Evolutionary conservation across 2,329 filamentous ascomycete genomes (phyloP).

Genomic region (Graphiopsis chlorocephala): DNA sequence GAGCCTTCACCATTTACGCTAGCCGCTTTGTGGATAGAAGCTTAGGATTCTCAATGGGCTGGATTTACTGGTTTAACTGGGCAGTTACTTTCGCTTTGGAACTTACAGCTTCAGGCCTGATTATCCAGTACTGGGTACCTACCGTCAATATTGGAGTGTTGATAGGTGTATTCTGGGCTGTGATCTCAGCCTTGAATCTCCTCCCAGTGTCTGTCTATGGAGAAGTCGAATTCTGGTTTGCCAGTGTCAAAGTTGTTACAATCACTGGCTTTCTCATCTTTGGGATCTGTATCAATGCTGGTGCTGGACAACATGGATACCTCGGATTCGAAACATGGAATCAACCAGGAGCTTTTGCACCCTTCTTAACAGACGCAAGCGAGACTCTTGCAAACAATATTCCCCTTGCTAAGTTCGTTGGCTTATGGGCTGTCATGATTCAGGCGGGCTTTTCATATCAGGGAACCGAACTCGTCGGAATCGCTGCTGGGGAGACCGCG

Average conservation of each 20-base stretch:
- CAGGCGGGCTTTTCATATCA: constrained; percentile 58
- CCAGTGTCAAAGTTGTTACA: constrained; percentile 51
- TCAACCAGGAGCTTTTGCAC: constrained; percentile 39
- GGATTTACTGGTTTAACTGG: constrained; percentile 45
- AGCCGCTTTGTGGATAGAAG: constrained; percentile 45
- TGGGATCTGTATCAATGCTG: constrained; percentile 40
- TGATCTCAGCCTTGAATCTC: constrained; percentile 47
- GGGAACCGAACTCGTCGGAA: constrained; percentile 54
- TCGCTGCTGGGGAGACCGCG: constrained; percentile 53
- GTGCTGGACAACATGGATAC: constrained; percentile 52
- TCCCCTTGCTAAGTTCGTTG: constrained; percentile 37
- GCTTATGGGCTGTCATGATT: constrained; percentile 57
- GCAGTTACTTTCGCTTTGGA: constrained; percentile 43
- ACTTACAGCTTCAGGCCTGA: constrained; percentile 38
- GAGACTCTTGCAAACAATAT: constrained; percentile 17
- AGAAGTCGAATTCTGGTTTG: constrained; percentile 55
- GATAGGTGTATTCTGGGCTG: constrained; percentile 33
- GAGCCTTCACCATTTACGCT: constrained; percentile 52
- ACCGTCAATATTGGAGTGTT: constrained; percentile 42
- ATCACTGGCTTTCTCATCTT: constrained; percentile 47
- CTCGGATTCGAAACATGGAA: constrained; percentile 56
- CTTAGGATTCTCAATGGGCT: constrained; percentile 49
- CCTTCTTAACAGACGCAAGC: constrained; percentile 20
- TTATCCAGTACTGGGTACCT: constrained; percentile 40
- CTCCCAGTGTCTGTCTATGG: constrained; percentile 53